phyloP scores from a whole-genome alignment of 2,329 filamentous ascomycete genomes.

The Epichloe festucae region DNA sequence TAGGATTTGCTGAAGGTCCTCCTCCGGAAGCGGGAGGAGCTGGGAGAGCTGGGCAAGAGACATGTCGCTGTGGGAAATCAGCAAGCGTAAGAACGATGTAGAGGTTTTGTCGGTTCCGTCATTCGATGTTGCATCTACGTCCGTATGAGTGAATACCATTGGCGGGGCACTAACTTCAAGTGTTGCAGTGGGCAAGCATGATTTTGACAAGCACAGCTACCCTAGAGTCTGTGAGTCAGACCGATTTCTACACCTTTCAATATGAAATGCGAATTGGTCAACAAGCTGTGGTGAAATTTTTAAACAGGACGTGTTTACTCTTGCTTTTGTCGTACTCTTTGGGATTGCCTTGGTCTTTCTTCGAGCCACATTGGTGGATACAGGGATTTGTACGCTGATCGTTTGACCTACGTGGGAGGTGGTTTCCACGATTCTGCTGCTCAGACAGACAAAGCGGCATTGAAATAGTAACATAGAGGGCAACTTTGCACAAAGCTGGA shows the following conservation, averaged over 20 bases:
- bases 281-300: no score
- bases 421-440: no score
- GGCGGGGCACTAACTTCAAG: neutral
- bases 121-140: neutral
- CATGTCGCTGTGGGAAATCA: conserved; percentile 23
- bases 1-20: conserved; percentile 72
- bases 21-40: conserved; percentile 73
- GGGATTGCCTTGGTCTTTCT: no score
- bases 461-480: no score
- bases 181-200: neutral
- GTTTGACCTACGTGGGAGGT: no score
- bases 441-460: no score
- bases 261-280: no score
- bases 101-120: neutral
- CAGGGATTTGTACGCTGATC: no score
- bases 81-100: neutral
- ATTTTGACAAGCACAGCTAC: neutral
- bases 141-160: neutral
- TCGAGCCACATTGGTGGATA: no score
- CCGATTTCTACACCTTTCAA: neutral
- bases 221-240: conserved; percentile 1
- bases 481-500: no score
- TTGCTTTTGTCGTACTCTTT: no score
- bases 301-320: no score
- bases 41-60: conserved; percentile 57